Percentiles rank a stretch among this genome's conserved stretches.
Conservation (phyloP, 306 rosid genomes). For the Ziziphus jujuba region DNA sequence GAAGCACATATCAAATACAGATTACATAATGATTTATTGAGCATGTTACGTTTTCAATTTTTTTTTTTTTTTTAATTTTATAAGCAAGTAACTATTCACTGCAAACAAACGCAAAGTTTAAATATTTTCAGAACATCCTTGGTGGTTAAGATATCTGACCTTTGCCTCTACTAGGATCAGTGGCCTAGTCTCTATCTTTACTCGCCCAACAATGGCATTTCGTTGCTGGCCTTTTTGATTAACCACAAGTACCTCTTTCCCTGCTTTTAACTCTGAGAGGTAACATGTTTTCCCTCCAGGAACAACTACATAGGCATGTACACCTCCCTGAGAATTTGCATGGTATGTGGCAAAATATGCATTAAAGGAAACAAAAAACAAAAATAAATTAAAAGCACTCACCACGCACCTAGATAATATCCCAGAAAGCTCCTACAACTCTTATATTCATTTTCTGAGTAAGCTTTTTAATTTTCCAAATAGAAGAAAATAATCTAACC, state of each 20-base stretch:
- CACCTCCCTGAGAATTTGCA: constrained; percentile 59
- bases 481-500: no score
- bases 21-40: no score
- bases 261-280: constrained; percentile 79
- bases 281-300: constrained; percentile 89
- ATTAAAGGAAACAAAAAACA: background rate
- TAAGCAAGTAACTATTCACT: no score
- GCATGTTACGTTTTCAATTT: no score
- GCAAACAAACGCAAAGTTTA: no score
- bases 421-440: background rate
- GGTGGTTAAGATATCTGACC: constrained; percentile 34
- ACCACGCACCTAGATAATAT: background rate
- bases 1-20: no score
- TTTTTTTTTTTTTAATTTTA: no score
- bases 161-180: constrained; percentile 86
- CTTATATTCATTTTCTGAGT: no score
- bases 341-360: constrained; percentile 1
- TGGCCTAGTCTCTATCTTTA: constrained; percentile 83
- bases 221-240: constrained; percentile 76
- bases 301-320: constrained; percentile 79
- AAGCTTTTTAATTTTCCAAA: no score
- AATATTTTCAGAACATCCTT: background rate
- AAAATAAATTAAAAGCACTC: background rate
- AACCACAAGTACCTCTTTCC: constrained; percentile 80
- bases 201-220: constrained; percentile 76